These are phyloP conservation scores for Silene coronaria DNA, from an alignment of 179 eudicot species.

Conservation along the genomic window DNA sequence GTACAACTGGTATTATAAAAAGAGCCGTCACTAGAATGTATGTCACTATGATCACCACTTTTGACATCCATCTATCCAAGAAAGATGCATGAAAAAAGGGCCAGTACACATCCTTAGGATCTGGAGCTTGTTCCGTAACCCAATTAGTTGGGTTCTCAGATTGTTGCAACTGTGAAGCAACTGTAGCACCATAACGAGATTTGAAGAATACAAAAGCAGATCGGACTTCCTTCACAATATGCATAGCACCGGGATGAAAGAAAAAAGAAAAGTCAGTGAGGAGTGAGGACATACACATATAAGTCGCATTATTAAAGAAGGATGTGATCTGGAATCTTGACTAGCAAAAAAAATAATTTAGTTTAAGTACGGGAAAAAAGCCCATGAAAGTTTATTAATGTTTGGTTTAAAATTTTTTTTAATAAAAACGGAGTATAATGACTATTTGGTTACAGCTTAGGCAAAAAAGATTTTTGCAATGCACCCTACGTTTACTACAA, in stretches of 20 bases:
- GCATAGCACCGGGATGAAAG: conserved; percentile 12
- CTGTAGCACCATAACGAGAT: conserved; percentile 78
- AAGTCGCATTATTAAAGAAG: neutral
- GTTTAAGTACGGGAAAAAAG: neutral
- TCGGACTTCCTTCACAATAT: conserved; percentile 60
- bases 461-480: no score
- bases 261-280: conserved; percentile 14
- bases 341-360: no score
- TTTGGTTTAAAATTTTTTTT: neutral
- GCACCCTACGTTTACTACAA: no score
- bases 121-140: conserved; percentile 89
- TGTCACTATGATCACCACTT: conserved; percentile 48
- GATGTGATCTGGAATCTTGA: neutral
- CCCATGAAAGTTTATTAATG: neutral
- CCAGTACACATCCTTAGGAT: conserved; percentile 91
- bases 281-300: conserved; percentile 10
- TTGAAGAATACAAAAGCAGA: conserved; percentile 95
- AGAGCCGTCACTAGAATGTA: conserved; percentile 56
- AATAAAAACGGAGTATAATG: no score
- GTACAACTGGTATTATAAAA: conserved; percentile 73
- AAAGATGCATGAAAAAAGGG: conserved; percentile 87
- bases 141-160: conserved; percentile 79
- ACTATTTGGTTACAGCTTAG: no score
- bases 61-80: conserved; percentile 62
- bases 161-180: conserved; percentile 62